Evolutionary conservation across 1,284 basidiomycete species (phyloP), one percentile per base, ranked within the genome.

Genomic region (Chalciporus sp.): DNA sequence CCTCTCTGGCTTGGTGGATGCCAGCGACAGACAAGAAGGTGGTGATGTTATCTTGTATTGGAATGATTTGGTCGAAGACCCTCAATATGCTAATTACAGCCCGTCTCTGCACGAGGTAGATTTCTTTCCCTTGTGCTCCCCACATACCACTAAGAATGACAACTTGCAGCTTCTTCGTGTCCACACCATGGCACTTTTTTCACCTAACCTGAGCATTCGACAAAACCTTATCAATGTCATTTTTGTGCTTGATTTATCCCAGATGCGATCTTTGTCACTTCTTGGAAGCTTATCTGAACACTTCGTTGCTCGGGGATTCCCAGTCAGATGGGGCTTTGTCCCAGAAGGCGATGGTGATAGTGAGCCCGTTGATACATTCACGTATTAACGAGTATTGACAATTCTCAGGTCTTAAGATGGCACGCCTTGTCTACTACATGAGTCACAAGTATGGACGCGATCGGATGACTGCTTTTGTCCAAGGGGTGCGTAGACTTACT

Each of bases 41-140:
- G 91, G 88, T 0, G 80, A 76, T 14, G 79, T 88, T 2, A 82
- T 97, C 47, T 68, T 86, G 0, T 98, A 91, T 84, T 88, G 90
- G 83, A 98, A 98, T 70, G 88, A 98, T 71, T 72, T 98, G 23
- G 88, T 93, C 72, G 90, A 85, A 57, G 95, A 98, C 66, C 76
- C 73, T n/a, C 76, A 82, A 42, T 88, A 90, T 59, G 71, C 74
- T 8, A 64, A 70, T 23, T 90, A 83, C 81, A 76, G 73, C 20
- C 66, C 78, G 2, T 49, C 56, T 46, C 58, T 58, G 29, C 56
- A 57, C 45, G 28, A 53, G 51, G 60, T 57, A 14, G 31, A 47
- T 20, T 1, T 47, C n/a, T 47, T 49, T 40, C 37, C 12, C 8
- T 2, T 4, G 39, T 29, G 26, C 35, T 39, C 14, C 3, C 5